Evolutionary conservation across 805 yeast genomes (phyloP).

Genomic region (Candida endomychidarum): DNA sequence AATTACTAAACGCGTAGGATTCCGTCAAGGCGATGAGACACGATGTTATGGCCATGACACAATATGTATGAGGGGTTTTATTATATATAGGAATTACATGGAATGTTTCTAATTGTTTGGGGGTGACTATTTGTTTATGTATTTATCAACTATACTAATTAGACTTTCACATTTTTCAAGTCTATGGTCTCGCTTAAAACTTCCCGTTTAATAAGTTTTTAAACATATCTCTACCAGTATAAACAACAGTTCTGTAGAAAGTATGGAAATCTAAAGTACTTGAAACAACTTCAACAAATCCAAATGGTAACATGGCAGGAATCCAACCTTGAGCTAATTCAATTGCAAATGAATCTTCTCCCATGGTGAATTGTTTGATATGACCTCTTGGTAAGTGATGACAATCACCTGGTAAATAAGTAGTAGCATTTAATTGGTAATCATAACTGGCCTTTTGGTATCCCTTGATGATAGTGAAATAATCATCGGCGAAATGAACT

Average conservation of each 20-base stretch:
- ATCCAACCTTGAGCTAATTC: slow-evolving; percentile 99
- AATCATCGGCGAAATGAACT: slow-evolving; percentile 95
- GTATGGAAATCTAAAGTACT: slow-evolving; percentile 77
- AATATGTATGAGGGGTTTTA: too few species aligned
- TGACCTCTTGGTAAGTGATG: slow-evolving; percentile 75
- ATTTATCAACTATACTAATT: too few species aligned
- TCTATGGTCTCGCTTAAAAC: too few species aligned
- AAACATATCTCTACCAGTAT: slow-evolving; percentile 79
- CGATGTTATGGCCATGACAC: too few species aligned
- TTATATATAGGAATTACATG: too few species aligned
- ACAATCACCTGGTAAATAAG: slow-evolving; percentile 83
- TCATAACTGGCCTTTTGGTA: slow-evolving; percentile 73
- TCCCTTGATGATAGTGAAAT: slow-evolving; percentile 86
- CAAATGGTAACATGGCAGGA: slow-evolving; percentile 97
- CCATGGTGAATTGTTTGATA: slow-evolving; percentile 85
- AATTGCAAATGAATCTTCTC: slow-evolving; percentile 77
- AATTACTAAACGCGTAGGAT: neutral
- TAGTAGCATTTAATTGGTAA: slow-evolving; percentile 59
- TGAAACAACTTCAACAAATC: slow-evolving; percentile 74
- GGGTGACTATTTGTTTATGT: too few species aligned
- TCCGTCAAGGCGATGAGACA: too few species aligned
- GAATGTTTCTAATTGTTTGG: too few species aligned
- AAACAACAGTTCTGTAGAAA: slow-evolving; percentile 62
- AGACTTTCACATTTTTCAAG: too few species aligned
- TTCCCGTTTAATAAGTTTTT: slow-evolving; percentile 69